Percentiles rank a stretch among this genome's conserved stretches.
Conservation (phyloP, 202 grass and related monocot species). For the Saccharum hybrid region DNA sequence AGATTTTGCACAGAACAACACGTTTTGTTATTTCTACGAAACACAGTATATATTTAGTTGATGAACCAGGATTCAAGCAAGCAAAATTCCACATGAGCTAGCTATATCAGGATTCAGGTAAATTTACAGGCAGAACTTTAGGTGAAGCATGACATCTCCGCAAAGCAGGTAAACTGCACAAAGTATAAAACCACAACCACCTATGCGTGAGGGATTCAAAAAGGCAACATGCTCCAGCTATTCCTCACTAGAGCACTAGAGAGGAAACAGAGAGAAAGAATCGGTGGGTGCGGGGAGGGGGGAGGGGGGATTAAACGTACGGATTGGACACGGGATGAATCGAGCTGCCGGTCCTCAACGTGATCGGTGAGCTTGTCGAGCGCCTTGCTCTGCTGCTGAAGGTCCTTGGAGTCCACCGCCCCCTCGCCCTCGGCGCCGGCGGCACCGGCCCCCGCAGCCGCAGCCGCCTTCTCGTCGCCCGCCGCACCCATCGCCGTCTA, state of each 20-base stretch:
- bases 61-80: neutral
- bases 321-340: constrained; percentile 90
- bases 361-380: constrained; percentile 99
- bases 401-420: constrained; percentile 77
- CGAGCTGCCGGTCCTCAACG: constrained; percentile 96
- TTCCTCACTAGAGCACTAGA: neutral
- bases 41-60: neutral
- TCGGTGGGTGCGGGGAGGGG: neutral
- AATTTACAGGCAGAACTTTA: neutral
- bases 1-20: constrained; percentile 3
- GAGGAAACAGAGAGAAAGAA: neutral
- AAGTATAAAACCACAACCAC: neutral
- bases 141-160: neutral
- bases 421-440: constrained; percentile 28
- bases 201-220: neutral
- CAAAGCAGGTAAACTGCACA: neutral
- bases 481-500: constrained; percentile 55
- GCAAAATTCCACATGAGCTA: neutral
- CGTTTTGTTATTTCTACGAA: neutral
- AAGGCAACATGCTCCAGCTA: constrained; percentile 18
- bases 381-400: constrained; percentile 98
- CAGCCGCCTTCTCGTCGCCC: constrained; percentile 51
- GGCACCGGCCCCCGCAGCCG: constrained; percentile 22
- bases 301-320: constrained; percentile 33
- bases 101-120: neutral